A percentile compares a stretch with the other conserved stretches of the same genome.
Conservation (phyloP, 345 rosid species). For the Hevea brasiliensis region DNA sequence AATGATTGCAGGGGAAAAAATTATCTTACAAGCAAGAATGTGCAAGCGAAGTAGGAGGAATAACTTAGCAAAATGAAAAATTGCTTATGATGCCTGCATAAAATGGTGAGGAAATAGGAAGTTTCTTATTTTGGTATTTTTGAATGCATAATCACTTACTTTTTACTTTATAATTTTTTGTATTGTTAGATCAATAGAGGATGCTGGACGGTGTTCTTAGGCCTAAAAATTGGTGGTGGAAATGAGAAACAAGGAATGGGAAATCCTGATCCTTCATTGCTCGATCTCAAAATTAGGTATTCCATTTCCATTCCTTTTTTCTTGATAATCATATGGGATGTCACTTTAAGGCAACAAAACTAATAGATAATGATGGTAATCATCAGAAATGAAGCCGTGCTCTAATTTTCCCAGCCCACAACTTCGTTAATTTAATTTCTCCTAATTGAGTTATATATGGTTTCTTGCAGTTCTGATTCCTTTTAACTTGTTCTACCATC, state of each 20-base stretch:
- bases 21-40: not conserved
- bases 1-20: not conserved
- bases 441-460: not conserved
- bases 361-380: conserved; percentile 8
- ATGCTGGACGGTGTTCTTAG: not conserved
- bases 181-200: not conserved
- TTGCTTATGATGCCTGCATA: not conserved
- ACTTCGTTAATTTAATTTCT: not conserved
- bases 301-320: not conserved
- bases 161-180: not conserved
- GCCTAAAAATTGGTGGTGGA: not conserved
- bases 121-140: not conserved
- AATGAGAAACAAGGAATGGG: not conserved
- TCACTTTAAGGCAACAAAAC: not conserved
- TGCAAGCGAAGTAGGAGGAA: not conserved
- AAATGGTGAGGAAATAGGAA: not conserved
- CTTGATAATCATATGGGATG: not conserved
- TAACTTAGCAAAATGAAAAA: not conserved
- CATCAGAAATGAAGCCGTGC: not conserved
- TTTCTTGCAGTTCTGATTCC: not conserved
- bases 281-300: not conserved
- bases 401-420: conserved; percentile 13
- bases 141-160: not conserved
- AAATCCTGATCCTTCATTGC: not conserved
- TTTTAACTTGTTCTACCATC: conserved; percentile 7